These are phyloP conservation scores for Leucocoprinus sp. DNA, from an alignment of 768 basidiomycete genomes.

Conservation along the genomic window DNA sequence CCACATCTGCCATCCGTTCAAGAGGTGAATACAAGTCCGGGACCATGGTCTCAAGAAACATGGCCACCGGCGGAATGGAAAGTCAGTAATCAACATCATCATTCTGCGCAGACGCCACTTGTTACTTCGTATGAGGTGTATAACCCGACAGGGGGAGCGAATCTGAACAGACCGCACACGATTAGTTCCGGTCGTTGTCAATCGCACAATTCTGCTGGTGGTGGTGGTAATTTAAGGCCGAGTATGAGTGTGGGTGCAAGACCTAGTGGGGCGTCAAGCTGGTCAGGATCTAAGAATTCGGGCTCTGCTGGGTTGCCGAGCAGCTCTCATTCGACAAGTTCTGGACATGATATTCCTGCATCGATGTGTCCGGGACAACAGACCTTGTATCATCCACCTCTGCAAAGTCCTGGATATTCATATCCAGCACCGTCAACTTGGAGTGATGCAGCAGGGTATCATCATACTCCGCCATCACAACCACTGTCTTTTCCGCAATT, in stretches of 20 bases:
- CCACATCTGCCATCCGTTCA: too few species aligned
- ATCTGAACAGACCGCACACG: slow-evolving; percentile 26
- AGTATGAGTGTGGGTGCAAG: slow-evolving; percentile 15
- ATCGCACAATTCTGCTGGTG: slow-evolving; percentile 8
- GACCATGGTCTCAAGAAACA: slow-evolving; percentile 21
- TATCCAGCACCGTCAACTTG: neutral
- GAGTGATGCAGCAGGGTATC: slow-evolving; percentile 1
- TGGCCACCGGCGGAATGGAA: slow-evolving; percentile 42
- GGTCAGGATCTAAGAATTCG: neutral
- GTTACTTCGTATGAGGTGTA: slow-evolving; percentile 14
- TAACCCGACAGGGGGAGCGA: slow-evolving; percentile 22
- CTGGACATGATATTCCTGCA: neutral
- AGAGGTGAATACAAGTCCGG: neutral
- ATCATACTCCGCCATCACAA: neutral
- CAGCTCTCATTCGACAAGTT: slow-evolving; percentile 1
- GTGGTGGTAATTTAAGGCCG: slow-evolving; percentile 19
- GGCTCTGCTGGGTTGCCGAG: neutral
- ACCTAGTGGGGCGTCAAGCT: slow-evolving; percentile 10
- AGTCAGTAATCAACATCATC: slow-evolving; percentile 14
- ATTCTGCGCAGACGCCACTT: too few species aligned
- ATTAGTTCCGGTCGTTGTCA: slow-evolving; percentile 17
- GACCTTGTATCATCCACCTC: slow-evolving; percentile 16
- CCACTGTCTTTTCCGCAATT: slow-evolving; percentile 10
- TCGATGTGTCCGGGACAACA: slow-evolving; percentile 7
- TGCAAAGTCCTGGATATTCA: slow-evolving; percentile 15